These are phyloP conservation scores for Tricholoma hemisulphureum DNA, from an alignment of 768 basidiomycete species.

Conservation along the genomic window DNA sequence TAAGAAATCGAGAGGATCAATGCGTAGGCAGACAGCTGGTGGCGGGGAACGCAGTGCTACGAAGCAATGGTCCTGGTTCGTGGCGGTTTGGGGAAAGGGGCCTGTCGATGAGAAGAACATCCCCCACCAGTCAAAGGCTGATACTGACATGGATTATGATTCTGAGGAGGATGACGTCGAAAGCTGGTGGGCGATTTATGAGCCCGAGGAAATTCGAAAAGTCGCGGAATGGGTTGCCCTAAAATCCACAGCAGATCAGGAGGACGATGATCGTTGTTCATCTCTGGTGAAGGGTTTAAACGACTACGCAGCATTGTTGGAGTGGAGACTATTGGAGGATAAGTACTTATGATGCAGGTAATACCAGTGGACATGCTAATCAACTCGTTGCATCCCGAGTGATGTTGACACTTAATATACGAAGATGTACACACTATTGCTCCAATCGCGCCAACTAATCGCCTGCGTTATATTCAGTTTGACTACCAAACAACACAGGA, in stretches of 20 bases:
- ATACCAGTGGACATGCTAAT: neutral
- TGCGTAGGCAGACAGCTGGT: conserved; percentile 38
- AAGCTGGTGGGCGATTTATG: conserved; percentile 77
- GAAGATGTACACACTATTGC: neutral
- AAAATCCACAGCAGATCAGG: conserved; percentile 43
- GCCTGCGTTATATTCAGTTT: neutral
- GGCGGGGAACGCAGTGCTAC: conserved; percentile 51
- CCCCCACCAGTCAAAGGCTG: conserved; percentile 21
- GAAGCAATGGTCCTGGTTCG: conserved; percentile 71
- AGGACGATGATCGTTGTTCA: conserved; percentile 7
- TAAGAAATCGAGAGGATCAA: conserved; percentile 39
- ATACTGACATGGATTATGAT: conserved; percentile 21
- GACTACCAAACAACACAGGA: neutral
- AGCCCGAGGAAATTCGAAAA: conserved; percentile 61
- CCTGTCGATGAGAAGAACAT: conserved; percentile 28
- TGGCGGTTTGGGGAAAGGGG: conserved; percentile 70
- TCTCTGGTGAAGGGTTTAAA: conserved; percentile 51
- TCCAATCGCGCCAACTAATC: neutral
- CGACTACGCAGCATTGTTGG: conserved; percentile 59
- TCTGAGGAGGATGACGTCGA: conserved; percentile 41
- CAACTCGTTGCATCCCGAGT: neutral
- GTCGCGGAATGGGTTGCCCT: conserved; percentile 64
- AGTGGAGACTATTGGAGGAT: conserved; percentile 50
- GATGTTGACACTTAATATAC: neutral
- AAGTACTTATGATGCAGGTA: conserved; percentile 25